Evolutionary conservation across 73 alveolate genomes (phyloP).

Genomic region (Symbiodinium natans): DNA sequence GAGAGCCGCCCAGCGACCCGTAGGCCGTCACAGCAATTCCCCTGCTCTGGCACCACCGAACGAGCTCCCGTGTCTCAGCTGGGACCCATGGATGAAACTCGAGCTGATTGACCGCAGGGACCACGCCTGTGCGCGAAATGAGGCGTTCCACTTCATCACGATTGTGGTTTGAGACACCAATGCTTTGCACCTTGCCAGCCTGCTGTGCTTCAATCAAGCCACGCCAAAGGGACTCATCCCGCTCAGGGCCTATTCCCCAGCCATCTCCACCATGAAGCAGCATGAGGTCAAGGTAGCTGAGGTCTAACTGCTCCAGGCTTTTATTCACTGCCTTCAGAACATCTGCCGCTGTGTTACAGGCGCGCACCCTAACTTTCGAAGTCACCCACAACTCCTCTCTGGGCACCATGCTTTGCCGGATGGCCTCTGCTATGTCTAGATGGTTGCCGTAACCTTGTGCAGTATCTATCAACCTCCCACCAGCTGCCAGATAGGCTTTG

Average conservation of each 20-base stretch:
- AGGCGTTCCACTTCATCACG: conserved; percentile 73
- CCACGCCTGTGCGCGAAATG: conserved; percentile 36
- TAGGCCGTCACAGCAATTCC: conserved; percentile 93
- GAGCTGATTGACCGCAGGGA: conserved; percentile 85
- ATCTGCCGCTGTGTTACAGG: conserved; percentile 57
- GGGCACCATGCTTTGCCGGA: conserved; percentile 42
- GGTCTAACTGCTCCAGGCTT: conserved; percentile 60
- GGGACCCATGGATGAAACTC: conserved; percentile 90
- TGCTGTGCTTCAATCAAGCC: conserved; percentile 67
- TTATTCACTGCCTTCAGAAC: conserved; percentile 68
- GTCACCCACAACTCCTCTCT: conserved; percentile 92
- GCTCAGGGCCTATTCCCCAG: conserved; percentile 81
- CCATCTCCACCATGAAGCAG: conserved; percentile 93
- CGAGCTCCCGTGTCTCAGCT: conserved; percentile 62
- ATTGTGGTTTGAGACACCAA: conserved; percentile 91
- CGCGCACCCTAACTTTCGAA: conserved; percentile 45
- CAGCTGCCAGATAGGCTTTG: neutral
- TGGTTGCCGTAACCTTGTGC: neutral
- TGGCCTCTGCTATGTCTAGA: conserved; percentile 49
- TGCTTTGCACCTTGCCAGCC: conserved; percentile 68
- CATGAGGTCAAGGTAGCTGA: conserved; percentile 57
- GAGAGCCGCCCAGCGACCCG: conserved; percentile 89
- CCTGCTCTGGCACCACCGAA: conserved; percentile 67
- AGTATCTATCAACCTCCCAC: neutral
- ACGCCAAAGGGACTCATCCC: conserved; percentile 69